These are phyloP conservation scores for Adansonia rubrostipa DNA, from an alignment of 441 rosid species.

Conservation along the genomic window DNA sequence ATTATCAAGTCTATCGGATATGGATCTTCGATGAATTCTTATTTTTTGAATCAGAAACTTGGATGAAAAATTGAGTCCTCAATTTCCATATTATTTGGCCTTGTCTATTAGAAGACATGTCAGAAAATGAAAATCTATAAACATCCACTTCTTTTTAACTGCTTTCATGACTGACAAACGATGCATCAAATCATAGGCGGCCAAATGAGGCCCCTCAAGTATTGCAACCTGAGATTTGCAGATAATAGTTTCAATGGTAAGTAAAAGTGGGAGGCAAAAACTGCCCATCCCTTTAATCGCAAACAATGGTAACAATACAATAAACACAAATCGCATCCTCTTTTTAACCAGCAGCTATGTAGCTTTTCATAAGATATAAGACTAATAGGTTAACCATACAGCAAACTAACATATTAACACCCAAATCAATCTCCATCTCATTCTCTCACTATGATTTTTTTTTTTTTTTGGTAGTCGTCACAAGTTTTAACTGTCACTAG, in stretches of 20 bases:
- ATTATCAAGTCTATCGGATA: no score
- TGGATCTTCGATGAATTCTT: no score
- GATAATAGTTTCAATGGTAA: background rate
- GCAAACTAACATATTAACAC: slow-evolving; percentile 35
- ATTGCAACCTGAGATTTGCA: background rate
- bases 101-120: no score
- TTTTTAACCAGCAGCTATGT: slow-evolving; percentile 24
- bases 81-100: no score
- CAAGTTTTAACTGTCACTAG: slow-evolving; percentile 41
- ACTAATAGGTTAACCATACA: slow-evolving; percentile 36
- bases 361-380: slow-evolving; percentile 26
- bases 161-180: no score
- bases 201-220: no score
- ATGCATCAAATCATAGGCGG: no score
- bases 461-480: slow-evolving; percentile 28
- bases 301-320: slow-evolving; percentile 23
- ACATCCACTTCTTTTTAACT: no score
- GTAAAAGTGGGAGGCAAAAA: background rate
- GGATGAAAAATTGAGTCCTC: no score
- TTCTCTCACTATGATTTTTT: background rate
- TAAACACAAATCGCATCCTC: slow-evolving; percentile 28
- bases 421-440: slow-evolving; percentile 17
- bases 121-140: no score
- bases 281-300: background rate
- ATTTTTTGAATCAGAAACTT: no score